Evolutionary conservation across 2,329 filamentous ascomycete species (phyloP).

Genomic region (Colletotrichum kahawae): DNA sequence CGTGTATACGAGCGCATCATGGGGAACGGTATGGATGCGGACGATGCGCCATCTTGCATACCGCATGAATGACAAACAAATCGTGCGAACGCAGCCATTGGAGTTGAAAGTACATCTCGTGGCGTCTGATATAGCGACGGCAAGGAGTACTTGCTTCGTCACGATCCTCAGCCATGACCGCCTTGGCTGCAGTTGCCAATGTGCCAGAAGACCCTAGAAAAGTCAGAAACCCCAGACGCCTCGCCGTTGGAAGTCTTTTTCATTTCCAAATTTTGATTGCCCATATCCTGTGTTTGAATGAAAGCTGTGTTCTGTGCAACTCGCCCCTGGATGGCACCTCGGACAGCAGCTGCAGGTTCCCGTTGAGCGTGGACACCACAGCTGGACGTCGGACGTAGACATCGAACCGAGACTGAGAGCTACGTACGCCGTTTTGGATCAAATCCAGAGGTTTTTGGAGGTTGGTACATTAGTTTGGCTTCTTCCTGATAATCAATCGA

Average conservation of each 20-base stretch:
- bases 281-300: not conserved
- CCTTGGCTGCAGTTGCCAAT: not conserved
- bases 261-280: not conserved
- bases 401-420: not conserved
- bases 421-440: not conserved
- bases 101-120: not conserved
- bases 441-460: not conserved
- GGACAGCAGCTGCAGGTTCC: conserved; percentile 3
- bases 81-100: not conserved
- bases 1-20: not conserved
- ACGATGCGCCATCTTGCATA: not conserved
- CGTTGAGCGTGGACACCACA: not conserved
- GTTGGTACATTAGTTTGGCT: not conserved
- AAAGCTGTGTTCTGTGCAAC: not conserved
- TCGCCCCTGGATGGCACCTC: not conserved
- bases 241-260: not conserved
- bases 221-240: too few relatives aligned
- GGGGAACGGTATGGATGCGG: not conserved
- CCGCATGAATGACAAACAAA: not conserved
- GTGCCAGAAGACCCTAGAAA: not conserved
- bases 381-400: not conserved
- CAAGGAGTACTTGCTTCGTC: fast-evolving
- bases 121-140: not conserved
- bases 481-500: not conserved
- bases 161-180: fast-evolving